Conservation (phyloP, 306 rosid species). For the Ceratonia siliqua region DNA sequence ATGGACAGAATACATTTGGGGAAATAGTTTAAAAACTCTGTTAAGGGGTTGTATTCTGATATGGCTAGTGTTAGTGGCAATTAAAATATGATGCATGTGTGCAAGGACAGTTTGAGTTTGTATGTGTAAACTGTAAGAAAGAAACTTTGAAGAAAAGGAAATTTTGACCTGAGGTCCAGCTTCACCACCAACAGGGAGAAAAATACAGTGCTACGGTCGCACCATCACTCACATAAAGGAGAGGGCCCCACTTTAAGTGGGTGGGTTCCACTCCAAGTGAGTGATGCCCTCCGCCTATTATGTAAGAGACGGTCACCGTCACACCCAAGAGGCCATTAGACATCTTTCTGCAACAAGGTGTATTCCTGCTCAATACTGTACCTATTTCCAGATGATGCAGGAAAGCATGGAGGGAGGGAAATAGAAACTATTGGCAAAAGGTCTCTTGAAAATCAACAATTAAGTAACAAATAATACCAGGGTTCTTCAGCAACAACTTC, state of each 20-base stretch:
- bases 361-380: slow-evolving; percentile 81
- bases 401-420: background rate
- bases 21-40: background rate
- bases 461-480: slow-evolving; percentile 34
- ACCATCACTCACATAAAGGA: no score
- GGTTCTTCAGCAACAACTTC: slow-evolving; percentile 55
- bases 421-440: background rate
- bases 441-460: slow-evolving; percentile 8
- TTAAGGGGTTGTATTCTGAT: background rate
- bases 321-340: slow-evolving; percentile 67
- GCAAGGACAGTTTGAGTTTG: background rate
- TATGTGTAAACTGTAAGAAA: background rate
- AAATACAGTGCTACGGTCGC: no score
- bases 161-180: slow-evolving; percentile 60
- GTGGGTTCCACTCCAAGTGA: no score
- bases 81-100: no score
- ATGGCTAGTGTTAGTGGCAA: no score
- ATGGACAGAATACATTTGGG: no score
- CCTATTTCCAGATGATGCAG: slow-evolving; percentile 49
- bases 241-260: no score
- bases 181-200: slow-evolving; percentile 58
- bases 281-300: no score
- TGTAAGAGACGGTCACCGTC: no score
- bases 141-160: background rate
- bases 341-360: slow-evolving; percentile 59